Evolutionary conservation across 768 basidiomycete species (phyloP), one percentile per base, ranked within the genome.

Genomic region (Tylopilus subfusipes): DNA sequence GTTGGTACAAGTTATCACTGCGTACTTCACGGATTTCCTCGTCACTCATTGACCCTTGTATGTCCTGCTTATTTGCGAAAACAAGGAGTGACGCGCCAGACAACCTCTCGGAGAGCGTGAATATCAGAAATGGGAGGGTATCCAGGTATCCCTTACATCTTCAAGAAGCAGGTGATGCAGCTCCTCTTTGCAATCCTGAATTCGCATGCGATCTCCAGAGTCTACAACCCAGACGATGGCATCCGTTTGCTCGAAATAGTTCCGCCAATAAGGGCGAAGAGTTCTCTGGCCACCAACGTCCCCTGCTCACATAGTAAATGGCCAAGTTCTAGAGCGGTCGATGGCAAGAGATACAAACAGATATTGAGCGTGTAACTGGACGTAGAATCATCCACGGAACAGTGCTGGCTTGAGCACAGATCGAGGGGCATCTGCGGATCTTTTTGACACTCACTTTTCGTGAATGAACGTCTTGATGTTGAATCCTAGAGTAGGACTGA

Each of bases 141-240:
- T 50, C 34, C 34, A 42, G 57, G 42, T 50, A 40, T 36, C 22
- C 66, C 85, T 74, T 73, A 98, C 96, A 72, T 98, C 95, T 79
- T 98, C 95, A 19, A 85, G 82, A 50, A 98, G 78, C 44, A 99
- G 79, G 62, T 79, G 85, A 61, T 88, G 85, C 21, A 98, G 78
- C 72, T 99, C 97, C 46, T 84, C 76, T 66, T 81, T 88, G 73
- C 96, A 98, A 69, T 98, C 95, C 46, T 77, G 73, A 81, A 97
- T 91, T 57, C 97, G 82, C 76, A 93, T 78, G 39, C 90, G 81
- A 73, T 98, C 96, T 34, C 88, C 82, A 0, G 94, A 96, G 75
- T 99, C 97, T 39, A 99, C 95, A 18, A 99, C 96, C 97, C 97
- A 99, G 31, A 98, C 93, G 42, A 99, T 78, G 8, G 90, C 96